These are phyloP conservation scores for Kwoniella heveanensis DNA, from an alignment of 768 basidiomycete species.

Conservation along the genomic window DNA sequence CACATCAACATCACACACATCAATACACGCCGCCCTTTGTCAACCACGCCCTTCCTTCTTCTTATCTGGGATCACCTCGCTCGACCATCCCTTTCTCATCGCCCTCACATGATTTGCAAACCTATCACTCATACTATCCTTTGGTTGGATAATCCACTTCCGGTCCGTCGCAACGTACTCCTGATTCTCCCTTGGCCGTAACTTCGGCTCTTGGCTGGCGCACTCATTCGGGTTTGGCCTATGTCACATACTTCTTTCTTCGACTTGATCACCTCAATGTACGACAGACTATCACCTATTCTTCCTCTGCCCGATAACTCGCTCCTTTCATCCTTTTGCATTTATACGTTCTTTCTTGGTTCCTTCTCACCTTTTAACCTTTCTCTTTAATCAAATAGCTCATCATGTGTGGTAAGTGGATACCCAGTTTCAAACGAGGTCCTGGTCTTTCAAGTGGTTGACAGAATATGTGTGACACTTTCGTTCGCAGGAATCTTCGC, in stretches of 20 bases:
- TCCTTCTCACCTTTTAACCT: neutral
- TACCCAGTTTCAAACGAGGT: too few species aligned
- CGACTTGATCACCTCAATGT: too few species aligned
- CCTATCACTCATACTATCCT: neutral
- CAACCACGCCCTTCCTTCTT: neutral
- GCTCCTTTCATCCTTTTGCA: neutral
- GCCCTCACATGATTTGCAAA: neutral
- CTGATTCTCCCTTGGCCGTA: neutral
- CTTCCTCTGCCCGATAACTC: neutral
- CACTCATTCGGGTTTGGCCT: neutral
- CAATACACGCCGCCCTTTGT: neutral
- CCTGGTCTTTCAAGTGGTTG: too few species aligned
- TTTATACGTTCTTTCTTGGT: neutral
- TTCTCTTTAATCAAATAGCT: neutral
- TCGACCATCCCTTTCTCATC: neutral
- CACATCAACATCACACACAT: neutral
- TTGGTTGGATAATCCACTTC: neutral
- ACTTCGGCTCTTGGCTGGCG: neutral
- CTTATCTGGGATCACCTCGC: neutral
- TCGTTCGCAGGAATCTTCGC: conserved; percentile 75
- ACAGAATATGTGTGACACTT: neutral
- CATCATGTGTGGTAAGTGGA: conserved; percentile 26
- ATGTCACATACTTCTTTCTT: too few species aligned
- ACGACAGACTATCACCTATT: neutral
- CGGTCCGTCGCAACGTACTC: neutral